Evolutionary conservation across 2,329 filamentous ascomycete genomes (phyloP).

Genomic region (Paecilomyces sp.): DNA sequence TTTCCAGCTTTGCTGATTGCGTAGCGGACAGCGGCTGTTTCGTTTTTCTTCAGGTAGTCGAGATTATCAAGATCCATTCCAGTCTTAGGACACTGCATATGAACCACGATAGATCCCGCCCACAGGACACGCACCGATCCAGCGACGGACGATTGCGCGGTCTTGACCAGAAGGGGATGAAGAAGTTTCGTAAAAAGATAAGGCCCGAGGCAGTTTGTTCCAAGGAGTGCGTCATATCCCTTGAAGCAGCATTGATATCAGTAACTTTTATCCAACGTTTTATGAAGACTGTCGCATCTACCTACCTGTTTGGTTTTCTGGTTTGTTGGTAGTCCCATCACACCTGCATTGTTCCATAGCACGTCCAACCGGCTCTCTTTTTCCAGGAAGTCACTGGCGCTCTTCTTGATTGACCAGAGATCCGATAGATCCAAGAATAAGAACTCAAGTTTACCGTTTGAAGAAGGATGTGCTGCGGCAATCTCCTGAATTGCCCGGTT

Average conservation of each 20-base stretch:
- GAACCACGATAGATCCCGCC: constrained; percentile 21
- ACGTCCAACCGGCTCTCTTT: constrained; percentile 33
- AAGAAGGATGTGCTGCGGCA: constrained; percentile 26
- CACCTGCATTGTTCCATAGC: constrained; percentile 29
- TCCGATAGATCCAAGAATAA: constrained; percentile 42
- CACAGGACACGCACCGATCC: constrained; percentile 27
- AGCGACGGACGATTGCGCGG: constrained; percentile 15
- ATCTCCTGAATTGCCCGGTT: constrained; percentile 40
- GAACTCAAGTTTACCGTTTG: constrained; percentile 35
- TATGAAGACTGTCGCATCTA: no score
- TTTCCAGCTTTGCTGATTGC: constrained; percentile 15
- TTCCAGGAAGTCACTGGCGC: constrained; percentile 28
- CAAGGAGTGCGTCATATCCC: constrained; percentile 31
- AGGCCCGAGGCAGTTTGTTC: constrained; percentile 30
- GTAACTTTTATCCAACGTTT: no score
- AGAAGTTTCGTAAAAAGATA: constrained; percentile 34
- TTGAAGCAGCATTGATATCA: constrained; percentile 2
- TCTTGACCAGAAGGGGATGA: constrained; percentile 23
- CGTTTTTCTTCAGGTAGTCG: constrained; percentile 5
- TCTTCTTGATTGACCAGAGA: constrained; percentile 31
- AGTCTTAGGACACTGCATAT: constrained; percentile 11
- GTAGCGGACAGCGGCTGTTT: constrained; percentile 10
- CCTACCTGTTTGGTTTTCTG: constrained; percentile 17
- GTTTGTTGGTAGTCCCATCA: constrained; percentile 29
- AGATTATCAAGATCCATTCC: constrained; percentile 13